phyloP scores from a whole-genome alignment of 176 grass and related monocot species.

The Carex pumila region DNA sequence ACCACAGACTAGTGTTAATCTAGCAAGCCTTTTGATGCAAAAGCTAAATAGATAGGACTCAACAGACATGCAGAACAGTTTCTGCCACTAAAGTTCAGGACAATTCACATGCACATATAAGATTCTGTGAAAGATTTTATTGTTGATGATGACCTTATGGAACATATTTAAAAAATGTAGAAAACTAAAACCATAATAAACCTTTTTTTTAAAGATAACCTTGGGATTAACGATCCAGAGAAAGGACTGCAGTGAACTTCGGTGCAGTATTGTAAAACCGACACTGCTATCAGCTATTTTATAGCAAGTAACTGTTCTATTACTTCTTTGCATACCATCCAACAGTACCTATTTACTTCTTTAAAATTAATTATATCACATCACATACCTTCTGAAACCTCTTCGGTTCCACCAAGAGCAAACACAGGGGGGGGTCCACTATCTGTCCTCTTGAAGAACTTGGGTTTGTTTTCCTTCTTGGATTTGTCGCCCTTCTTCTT shows the following conservation, averaged over 20 bases:
- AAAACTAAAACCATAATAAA: background rate
- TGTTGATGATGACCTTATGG: background rate
- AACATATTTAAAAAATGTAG: background rate
- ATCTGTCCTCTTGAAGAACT: slow-evolving; percentile 44
- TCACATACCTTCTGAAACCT: slow-evolving; percentile 42
- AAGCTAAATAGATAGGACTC: background rate
- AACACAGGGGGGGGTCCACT: slow-evolving; percentile 51
- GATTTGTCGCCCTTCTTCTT: slow-evolving; percentile 56
- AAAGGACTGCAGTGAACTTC: background rate
- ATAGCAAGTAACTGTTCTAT: background rate
- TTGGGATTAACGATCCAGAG: background rate
- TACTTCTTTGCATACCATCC: background rate
- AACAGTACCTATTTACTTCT: background rate
- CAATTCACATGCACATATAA: background rate
- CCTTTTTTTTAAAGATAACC: background rate
- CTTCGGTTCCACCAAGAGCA: slow-evolving; percentile 59
- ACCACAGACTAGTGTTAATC: background rate
- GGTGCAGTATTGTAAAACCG: background rate
- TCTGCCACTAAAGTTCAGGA: background rate
- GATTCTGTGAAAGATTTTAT: background rate
- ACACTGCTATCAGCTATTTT: background rate
- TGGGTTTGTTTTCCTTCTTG: slow-evolving; percentile 63
- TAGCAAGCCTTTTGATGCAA: background rate
- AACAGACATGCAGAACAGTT: background rate
- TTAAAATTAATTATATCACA: background rate